These are phyloP conservation scores for Aspergillus pseudoterreus DNA, from an alignment of 2,329 filamentous ascomycete species.

Conservation along the genomic window DNA sequence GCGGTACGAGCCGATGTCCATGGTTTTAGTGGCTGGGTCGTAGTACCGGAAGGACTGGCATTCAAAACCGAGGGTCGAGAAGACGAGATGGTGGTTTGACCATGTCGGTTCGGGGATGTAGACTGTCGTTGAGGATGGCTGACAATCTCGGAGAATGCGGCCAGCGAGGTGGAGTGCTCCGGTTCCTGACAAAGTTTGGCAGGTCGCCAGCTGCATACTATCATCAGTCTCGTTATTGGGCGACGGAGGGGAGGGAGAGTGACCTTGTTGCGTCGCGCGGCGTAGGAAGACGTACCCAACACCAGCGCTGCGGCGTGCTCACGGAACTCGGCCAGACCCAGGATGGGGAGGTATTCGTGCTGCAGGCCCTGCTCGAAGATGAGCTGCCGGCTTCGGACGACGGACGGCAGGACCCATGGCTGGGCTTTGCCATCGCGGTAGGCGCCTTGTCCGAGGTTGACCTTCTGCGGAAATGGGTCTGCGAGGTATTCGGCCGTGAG, in stretches of 20 bases:
- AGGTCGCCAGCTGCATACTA: conserved; percentile 36
- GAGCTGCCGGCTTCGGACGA: conserved; percentile 50
- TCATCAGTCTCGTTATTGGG: not conserved
- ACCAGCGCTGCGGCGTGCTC: conserved; percentile 81
- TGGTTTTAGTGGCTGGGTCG: conserved; percentile 8
- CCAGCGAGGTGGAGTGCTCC: conserved; percentile 25
- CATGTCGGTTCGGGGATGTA: conserved; percentile 93
- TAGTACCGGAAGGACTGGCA: conserved; percentile 48
- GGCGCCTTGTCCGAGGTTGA: conserved; percentile 88
- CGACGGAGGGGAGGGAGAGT: not conserved
- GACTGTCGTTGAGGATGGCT: conserved; percentile 44
- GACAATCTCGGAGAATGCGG: conserved; percentile 13
- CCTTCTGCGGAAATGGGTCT: conserved; percentile 69
- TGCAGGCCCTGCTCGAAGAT: conserved; percentile 65
- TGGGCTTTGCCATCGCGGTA: conserved; percentile 90
- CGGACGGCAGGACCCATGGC: conserved; percentile 89
- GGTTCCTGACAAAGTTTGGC: conserved; percentile 89
- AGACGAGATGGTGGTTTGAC: conserved; percentile 97
- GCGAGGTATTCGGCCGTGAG: conserved; percentile 56
- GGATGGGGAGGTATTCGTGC: conserved; percentile 95
- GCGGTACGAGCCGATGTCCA: conserved; percentile 21
- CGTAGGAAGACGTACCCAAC: conserved; percentile 53
- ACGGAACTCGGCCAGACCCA: conserved; percentile 76
- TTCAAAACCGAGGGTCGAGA: conserved; percentile 74
- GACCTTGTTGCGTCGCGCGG: conserved; percentile 1